phyloP scores from a whole-genome alignment of 495 filamentous ascomycete genomes.

The Mycothermus thermophilus region DNA sequence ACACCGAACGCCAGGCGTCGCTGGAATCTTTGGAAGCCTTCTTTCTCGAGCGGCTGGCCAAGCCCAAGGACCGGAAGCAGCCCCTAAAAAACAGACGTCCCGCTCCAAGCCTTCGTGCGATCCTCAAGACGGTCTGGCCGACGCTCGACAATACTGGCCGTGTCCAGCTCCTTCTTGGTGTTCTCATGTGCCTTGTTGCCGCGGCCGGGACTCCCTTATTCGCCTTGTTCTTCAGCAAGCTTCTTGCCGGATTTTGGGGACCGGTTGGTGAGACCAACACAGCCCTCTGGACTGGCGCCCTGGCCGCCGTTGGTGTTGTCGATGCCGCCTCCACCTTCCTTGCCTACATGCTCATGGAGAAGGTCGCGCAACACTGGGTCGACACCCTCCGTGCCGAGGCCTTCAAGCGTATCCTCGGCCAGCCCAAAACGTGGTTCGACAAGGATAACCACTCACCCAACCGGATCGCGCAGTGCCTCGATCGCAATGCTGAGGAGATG shows the following conservation, averaged over 20 bases:
- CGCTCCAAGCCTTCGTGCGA: slow-evolving; percentile 35
- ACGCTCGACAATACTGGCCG: slow-evolving; percentile 38
- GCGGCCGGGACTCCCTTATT: slow-evolving; percentile 64
- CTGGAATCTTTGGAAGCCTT: slow-evolving; percentile 17
- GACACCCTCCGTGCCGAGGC: slow-evolving; percentile 55
- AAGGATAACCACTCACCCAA: slow-evolving; percentile 47
- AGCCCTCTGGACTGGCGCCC: slow-evolving; percentile 52
- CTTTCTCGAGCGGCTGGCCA: slow-evolving; percentile 17
- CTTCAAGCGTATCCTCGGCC: slow-evolving; percentile 56
- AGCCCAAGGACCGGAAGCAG: slow-evolving; percentile 9
- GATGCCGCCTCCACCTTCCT: slow-evolving; percentile 52
- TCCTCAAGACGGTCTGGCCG: slow-evolving; percentile 66
- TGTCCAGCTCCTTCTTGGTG: slow-evolving; percentile 44
- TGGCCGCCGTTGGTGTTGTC: slow-evolving; percentile 52
- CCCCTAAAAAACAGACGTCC: neutral
- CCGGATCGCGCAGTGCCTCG: slow-evolving; percentile 54
- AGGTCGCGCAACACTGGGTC: slow-evolving; percentile 65
- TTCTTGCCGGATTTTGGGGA: slow-evolving; percentile 56
- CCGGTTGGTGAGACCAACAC: slow-evolving; percentile 25
- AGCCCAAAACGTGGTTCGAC: slow-evolving; percentile 80
- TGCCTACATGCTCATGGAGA: slow-evolving; percentile 57
- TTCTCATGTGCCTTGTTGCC: slow-evolving; percentile 47
- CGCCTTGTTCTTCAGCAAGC: slow-evolving; percentile 59
- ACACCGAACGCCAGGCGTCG: neutral
- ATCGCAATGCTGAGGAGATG: slow-evolving; percentile 80